Percentiles rank a stretch among this genome's conserved stretches.
phyloP scores from a whole-genome alignment of 2,329 filamentous ascomycete genomes.

The Myriosclerotinia curreyana region DNA sequence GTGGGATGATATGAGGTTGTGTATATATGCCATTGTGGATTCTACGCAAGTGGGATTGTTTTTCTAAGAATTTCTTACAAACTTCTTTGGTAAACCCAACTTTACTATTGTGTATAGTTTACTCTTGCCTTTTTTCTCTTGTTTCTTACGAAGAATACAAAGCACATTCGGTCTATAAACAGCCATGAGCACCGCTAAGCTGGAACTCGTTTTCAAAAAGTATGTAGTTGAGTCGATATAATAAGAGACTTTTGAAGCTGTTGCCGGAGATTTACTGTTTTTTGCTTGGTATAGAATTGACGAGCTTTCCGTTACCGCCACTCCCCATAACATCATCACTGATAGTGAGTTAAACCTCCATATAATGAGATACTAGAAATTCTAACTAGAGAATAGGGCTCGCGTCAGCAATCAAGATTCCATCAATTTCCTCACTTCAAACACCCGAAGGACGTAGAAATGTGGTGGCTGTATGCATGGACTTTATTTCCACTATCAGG shows the following conservation, averaged over 20 bases:
- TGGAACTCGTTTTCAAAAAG: not conserved
- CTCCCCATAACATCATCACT: not conserved
- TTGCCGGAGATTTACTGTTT: not conserved
- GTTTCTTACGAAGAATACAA: not conserved
- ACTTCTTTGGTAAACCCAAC: not conserved
- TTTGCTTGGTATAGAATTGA: not conserved
- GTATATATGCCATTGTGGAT: not conserved
- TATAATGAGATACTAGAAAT: too few species aligned
- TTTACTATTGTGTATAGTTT: not conserved
- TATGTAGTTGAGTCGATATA: not conserved
- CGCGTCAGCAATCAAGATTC: constrained; percentile 3
- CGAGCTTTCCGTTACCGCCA: not conserved
- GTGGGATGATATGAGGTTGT: not conserved
- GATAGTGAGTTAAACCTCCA: not conserved
- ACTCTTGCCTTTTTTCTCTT: not conserved
- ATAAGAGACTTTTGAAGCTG: too few species aligned
- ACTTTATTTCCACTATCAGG: not conserved
- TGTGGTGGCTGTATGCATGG: not conserved
- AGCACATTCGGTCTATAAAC: not conserved
- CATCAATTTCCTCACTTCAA: constrained; percentile 1
- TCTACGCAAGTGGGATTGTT: not conserved
- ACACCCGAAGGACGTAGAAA: not conserved
- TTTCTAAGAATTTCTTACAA: not conserved
- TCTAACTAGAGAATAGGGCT: constrained; percentile 2
- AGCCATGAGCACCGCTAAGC: not conserved